Conservation (phyloP, 2,329 filamentous ascomycete species). For the Fusarium citri region DNA sequence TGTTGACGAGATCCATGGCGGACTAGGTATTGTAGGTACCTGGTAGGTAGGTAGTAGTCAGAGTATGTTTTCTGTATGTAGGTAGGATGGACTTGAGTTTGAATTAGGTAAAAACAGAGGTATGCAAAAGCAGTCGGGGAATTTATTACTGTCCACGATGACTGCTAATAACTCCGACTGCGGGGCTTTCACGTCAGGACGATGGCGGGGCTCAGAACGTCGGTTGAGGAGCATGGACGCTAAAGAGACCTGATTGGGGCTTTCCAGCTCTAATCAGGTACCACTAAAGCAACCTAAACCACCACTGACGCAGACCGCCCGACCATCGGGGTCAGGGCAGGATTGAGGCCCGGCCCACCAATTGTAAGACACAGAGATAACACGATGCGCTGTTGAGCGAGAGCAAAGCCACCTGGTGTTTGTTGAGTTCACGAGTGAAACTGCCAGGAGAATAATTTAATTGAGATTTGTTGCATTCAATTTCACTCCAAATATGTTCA, state of each 20-base stretch:
- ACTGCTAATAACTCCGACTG: slow-evolving; percentile 44
- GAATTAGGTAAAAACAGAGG: slow-evolving; percentile 21
- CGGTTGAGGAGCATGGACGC: slow-evolving; percentile 17
- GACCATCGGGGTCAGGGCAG: slow-evolving; percentile 14
- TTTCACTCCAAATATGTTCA: not conserved
- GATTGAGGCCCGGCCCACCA: slow-evolving; percentile 28
- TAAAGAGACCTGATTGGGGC: slow-evolving; percentile 29
- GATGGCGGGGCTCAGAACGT: slow-evolving; percentile 40
- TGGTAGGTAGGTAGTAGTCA: not conserved
- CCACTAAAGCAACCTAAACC: slow-evolving; percentile 13
- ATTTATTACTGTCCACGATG: slow-evolving; percentile 42
- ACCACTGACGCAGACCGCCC: slow-evolving; percentile 17
- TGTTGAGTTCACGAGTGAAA: not conserved
- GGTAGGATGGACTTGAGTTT: slow-evolving; percentile 2
- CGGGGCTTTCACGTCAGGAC: slow-evolving; percentile 39
- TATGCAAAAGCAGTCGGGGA: slow-evolving; percentile 30
- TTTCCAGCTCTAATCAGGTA: slow-evolving; percentile 26
- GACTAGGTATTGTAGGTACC: slow-evolving; percentile 8
- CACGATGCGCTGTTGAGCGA: slow-evolving; percentile 33
- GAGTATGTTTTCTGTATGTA: slow-evolving; percentile 1
- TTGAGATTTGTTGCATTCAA: not conserved
- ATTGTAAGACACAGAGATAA: slow-evolving; percentile 34
- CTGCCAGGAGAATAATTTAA: not conserved
- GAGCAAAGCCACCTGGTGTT: not conserved
- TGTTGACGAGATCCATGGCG: slow-evolving; percentile 66